Percentiles rank a stretch among this genome's conserved stretches.
Evolutionary conservation across 768 basidiomycete species (phyloP).

Genomic region (Phylloporus rhodoxanthus): DNA sequence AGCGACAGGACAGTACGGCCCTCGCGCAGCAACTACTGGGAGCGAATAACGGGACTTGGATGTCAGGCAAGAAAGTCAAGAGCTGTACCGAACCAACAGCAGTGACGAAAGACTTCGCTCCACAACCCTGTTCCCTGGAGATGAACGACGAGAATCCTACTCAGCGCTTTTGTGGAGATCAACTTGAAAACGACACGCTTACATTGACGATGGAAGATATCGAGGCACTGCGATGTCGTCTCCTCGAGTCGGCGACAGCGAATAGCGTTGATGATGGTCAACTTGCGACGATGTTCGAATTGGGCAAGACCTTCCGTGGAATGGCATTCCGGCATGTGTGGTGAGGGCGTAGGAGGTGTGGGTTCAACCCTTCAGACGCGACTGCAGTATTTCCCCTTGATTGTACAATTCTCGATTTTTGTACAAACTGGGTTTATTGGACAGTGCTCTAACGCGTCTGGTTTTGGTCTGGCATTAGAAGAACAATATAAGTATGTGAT

Average conservation of each 20-base stretch:
- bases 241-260: slow-evolving; percentile 7
- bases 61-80: neutral
- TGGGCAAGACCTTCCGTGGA: slow-evolving; percentile 18
- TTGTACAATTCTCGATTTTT: neutral
- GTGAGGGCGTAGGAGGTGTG: slow-evolving; percentile 8
- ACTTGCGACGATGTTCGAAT: slow-evolving; percentile 18
- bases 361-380: neutral
- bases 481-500: neutral
- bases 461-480: neutral
- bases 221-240: slow-evolving; percentile 8
- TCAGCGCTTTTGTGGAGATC: neutral
- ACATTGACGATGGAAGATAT: slow-evolving; percentile 18
- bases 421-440: neutral
- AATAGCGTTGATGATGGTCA: slow-evolving; percentile 3
- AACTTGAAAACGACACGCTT: slow-evolving; percentile 5
- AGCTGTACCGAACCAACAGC: neutral
- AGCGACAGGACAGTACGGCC: neutral
- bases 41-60: neutral
- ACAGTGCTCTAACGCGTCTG: neutral
- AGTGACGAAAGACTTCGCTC: neutral
- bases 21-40: neutral
- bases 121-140: neutral
- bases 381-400: neutral
- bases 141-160: neutral
- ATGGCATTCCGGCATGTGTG: slow-evolving; percentile 22